phyloP scores from a whole-genome alignment of 1,139 yeast species.

The Eremothecium gossypii region DNA sequence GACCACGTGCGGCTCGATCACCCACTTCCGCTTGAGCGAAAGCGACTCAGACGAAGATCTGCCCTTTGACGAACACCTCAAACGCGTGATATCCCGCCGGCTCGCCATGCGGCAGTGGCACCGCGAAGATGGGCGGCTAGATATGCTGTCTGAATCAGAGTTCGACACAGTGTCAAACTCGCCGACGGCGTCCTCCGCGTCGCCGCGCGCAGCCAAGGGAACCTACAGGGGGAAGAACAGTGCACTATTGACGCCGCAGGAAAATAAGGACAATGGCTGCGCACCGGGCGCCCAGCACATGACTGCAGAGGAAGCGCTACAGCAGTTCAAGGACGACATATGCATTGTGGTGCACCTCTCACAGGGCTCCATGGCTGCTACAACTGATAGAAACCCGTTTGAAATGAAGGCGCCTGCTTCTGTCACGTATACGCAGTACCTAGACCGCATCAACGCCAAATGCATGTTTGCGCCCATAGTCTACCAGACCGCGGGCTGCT shows the following conservation, averaged over 20 bases:
- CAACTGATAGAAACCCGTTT: conserved; percentile 11
- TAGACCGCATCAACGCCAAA: conserved; percentile 25
- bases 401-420: conserved; percentile 26
- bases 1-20: conserved; percentile 22
- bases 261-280: not conserved
- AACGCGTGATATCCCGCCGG: not conserved
- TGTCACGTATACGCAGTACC: conserved; percentile 18
- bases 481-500: conserved; percentile 21
- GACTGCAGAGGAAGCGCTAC: conserved; percentile 14
- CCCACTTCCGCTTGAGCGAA: conserved; percentile 28
- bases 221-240: not conserved
- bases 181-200: not conserved
- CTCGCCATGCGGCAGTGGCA: not conserved
- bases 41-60: conserved; percentile 5
- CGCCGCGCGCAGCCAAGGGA: not conserved
- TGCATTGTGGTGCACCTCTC: conserved; percentile 11
- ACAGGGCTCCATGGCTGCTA: conserved; percentile 8
- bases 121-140: not conserved
- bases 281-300: not conserved
- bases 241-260: not conserved
- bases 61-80: not conserved
- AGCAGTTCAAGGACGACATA: conserved; percentile 15
- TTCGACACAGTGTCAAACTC: not conserved
- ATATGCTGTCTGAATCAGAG: not conserved
- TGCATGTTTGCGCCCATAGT: conserved; percentile 23